These are phyloP conservation scores for Chrysosporium keratinophilum DNA, from an alignment of 2,329 filamentous ascomycete species.

Conservation along the genomic window DNA sequence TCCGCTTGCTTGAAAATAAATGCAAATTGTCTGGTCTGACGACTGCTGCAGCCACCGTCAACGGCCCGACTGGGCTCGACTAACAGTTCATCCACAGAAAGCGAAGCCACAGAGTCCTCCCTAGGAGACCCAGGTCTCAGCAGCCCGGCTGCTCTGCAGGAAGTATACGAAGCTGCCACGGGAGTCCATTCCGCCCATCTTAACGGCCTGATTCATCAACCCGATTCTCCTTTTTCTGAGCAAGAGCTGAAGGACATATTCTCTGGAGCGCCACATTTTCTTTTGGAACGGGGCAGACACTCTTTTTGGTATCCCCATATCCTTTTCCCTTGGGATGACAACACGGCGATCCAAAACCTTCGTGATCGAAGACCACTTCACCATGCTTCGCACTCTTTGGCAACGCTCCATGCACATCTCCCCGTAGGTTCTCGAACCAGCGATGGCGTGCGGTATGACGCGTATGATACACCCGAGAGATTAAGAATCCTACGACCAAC, in stretches of 20 bases:
- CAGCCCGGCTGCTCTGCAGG: slow-evolving; percentile 14
- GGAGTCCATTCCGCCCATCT: not conserved
- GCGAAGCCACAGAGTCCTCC: not conserved
- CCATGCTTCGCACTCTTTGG: slow-evolving; percentile 34
- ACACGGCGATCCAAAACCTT: slow-evolving; percentile 32
- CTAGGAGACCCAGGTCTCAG: not conserved
- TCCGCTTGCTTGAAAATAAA: not conserved
- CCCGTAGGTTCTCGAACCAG: slow-evolving; percentile 30
- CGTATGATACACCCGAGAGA: slow-evolving; percentile 9
- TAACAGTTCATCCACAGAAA: not conserved
- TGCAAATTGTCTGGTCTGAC: not conserved
- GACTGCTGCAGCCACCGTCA: not conserved
- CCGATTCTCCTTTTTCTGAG: slow-evolving; percentile 15
- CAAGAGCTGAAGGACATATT: slow-evolving; percentile 34
- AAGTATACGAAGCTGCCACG: slow-evolving; percentile 12
- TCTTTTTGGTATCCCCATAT: slow-evolving; percentile 35
- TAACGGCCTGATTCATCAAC: slow-evolving; percentile 4
- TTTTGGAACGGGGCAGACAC: slow-evolving; percentile 35
- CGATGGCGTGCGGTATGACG: slow-evolving; percentile 2
- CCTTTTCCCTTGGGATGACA: slow-evolving; percentile 37
- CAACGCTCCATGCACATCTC: slow-evolving; percentile 37
- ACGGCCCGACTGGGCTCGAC: not conserved
- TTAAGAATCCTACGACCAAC: slow-evolving; percentile 27
- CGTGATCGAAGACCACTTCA: slow-evolving; percentile 32
- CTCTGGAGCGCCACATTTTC: slow-evolving; percentile 37